A percentile compares a stretch with the other conserved stretches of the same genome.
Evolutionary conservation across 345 rosid genomes (phyloP).

Genomic region (Carallia pectinifolia): DNA sequence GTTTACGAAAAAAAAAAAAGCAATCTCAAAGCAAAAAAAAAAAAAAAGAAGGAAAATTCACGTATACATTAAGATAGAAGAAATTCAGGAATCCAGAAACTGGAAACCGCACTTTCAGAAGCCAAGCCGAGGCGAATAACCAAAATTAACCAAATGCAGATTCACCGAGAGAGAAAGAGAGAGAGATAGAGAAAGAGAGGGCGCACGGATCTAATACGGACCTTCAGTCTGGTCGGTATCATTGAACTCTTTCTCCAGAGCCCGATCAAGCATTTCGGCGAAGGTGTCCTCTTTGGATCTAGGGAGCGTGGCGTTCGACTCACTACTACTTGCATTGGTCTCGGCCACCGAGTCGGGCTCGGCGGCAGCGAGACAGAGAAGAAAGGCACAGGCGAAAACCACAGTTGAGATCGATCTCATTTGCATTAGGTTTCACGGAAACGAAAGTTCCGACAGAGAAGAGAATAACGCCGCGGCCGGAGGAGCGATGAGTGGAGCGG

Average conservation of each 20-base stretch:
- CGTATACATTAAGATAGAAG: not conserved
- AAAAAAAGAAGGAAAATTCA: not conserved
- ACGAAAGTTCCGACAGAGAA: not conserved
- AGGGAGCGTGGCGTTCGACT: slow-evolving; percentile 37
- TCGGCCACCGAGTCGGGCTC: slow-evolving; percentile 30
- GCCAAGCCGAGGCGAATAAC: not conserved
- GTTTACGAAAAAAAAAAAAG: too few species aligned
- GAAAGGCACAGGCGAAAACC: not conserved
- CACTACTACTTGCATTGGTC: slow-evolving; percentile 6
- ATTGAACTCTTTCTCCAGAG: slow-evolving; percentile 85
- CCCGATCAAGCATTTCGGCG: slow-evolving; percentile 82
- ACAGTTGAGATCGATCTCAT: slow-evolving; percentile 15
- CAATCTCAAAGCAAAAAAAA: not conserved
- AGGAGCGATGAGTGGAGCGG: not conserved
- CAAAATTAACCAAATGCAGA: slow-evolving; percentile 1
- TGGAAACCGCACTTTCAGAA: not conserved
- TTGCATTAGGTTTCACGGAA: too few species aligned
- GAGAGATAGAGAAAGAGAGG: too few species aligned
- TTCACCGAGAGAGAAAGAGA: slow-evolving; percentile 4
- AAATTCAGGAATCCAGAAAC: not conserved
- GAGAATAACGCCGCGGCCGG: not conserved
- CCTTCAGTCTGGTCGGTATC: slow-evolving; percentile 78
- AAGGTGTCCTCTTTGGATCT: slow-evolving; percentile 67
- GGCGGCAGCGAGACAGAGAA: slow-evolving; percentile 14
- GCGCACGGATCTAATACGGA: slow-evolving; percentile 17